Evolutionary conservation across 345 rosid species (phyloP).

Genomic region (Clausena lansium): DNA sequence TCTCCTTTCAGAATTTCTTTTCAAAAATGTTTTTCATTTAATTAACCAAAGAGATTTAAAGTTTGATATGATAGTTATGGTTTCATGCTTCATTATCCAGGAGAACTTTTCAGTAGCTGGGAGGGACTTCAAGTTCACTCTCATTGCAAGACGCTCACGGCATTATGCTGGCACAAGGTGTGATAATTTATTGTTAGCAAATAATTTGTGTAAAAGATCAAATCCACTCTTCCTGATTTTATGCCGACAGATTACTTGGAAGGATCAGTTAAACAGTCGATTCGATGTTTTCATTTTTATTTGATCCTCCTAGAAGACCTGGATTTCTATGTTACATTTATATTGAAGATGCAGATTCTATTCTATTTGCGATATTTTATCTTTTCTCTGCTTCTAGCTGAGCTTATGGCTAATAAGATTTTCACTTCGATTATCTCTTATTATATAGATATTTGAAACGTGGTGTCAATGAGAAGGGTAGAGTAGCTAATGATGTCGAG

Average conservation of each 20-base stretch:
- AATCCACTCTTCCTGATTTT: slow-evolving; percentile 2
- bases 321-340: neutral
- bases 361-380: neutral
- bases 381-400: slow-evolving; percentile 9
- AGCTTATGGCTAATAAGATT: slow-evolving; percentile 7
- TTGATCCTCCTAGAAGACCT: neutral
- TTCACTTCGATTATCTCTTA: slow-evolving; percentile 21
- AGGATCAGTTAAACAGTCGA: neutral
- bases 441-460: slow-evolving; percentile 72
- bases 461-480: slow-evolving; percentile 91
- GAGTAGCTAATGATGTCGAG: slow-evolving; percentile 99
- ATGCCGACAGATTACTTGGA: neutral
- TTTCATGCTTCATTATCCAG: slow-evolving; percentile 42
- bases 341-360: neutral
- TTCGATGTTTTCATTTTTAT: neutral
- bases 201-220: neutral
- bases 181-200: neutral
- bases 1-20: neutral
- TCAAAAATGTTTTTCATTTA: neutral
- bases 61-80: neutral
- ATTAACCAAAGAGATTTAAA: slow-evolving; percentile 1
- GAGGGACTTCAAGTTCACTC: slow-evolving; percentile 63
- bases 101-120: slow-evolving; percentile 60
- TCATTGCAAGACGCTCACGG: slow-evolving; percentile 89
- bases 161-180: slow-evolving; percentile 99